Conservation (phyloP, 2,329 filamentous ascomycete genomes). For the Hypoxylon sp. region DNA sequence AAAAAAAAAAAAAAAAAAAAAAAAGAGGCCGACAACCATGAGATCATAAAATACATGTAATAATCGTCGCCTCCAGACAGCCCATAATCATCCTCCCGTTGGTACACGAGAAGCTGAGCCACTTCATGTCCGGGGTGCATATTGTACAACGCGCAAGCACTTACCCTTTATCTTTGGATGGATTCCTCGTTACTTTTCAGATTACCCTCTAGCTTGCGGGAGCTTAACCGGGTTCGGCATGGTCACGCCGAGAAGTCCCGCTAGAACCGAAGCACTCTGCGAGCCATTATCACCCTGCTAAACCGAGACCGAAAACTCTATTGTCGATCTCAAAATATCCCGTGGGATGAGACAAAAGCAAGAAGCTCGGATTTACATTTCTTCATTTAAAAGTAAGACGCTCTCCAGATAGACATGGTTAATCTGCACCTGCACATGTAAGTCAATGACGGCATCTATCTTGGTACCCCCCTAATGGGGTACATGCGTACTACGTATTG, state of each 20-base stretch:
- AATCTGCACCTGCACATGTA: constrained; percentile 1
- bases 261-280: constrained; percentile 25
- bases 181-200: not conserved
- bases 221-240: constrained; percentile 22
- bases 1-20: not conserved
- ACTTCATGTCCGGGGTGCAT: constrained; percentile 15
- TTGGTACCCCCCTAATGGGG: not conserved
- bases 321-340: constrained; percentile 29
- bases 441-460: not conserved
- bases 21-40: constrained; percentile 22
- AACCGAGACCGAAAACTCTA: constrained; percentile 24
- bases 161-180: constrained; percentile 15
- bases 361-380: constrained; percentile 8
- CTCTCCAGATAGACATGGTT: constrained; percentile 1
- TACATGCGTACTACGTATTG: not conserved
- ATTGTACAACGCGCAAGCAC: constrained; percentile 19
- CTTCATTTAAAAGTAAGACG: constrained; percentile 10
- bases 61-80: constrained; percentile 17
- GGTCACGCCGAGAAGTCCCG: constrained; percentile 23
- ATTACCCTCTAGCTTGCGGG: constrained; percentile 18
- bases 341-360: constrained; percentile 19
- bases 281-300: constrained; percentile 20
- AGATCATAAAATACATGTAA: not conserved
- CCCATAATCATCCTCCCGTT: constrained; percentile 12
- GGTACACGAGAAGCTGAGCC: constrained; percentile 26